Evolutionary conservation across 23 red algal genomes (phyloP).

Genomic region (Gracilaria gracilis): DNA sequence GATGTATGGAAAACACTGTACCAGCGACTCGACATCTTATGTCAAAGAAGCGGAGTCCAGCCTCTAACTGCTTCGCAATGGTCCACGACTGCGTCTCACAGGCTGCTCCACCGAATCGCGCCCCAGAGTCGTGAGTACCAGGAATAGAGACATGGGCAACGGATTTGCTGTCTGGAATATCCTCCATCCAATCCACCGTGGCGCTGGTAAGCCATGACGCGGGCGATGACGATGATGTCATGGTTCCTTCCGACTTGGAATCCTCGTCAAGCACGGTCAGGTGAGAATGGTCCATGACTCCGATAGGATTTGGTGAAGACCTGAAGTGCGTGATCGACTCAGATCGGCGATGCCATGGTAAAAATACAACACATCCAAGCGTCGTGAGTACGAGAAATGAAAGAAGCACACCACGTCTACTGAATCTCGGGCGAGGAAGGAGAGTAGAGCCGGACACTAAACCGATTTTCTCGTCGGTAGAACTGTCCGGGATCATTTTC

Average conservation of each 20-base stretch:
- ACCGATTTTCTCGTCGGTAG: conserved; percentile 22
- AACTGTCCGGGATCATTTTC: too few relatives aligned
- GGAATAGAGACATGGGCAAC: conserved; percentile 59
- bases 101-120: conserved; percentile 15
- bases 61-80: conserved; percentile 41
- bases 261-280: conserved; percentile 57
- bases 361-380: too few relatives aligned
- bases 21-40: conserved; percentile 46
- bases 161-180: conserved; percentile 28
- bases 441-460: conserved; percentile 13
- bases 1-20: conserved; percentile 52
- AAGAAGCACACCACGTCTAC: neutral
- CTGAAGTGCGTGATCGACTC: too few relatives aligned
- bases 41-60: conserved; percentile 56
- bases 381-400: neutral
- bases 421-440: neutral
- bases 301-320: too few relatives aligned
- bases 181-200: conserved; percentile 35
- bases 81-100: conserved; percentile 58
- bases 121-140: conserved; percentile 51
- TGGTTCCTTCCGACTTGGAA: conserved; percentile 13
- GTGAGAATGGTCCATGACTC: neutral
- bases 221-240: conserved; percentile 1
- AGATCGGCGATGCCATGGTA: too few relatives aligned
- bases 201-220: conserved; percentile 41